Base-by-base conservation (phyloP, 345 rosid genomes). In the Hirschfeldia incana region DNA sequence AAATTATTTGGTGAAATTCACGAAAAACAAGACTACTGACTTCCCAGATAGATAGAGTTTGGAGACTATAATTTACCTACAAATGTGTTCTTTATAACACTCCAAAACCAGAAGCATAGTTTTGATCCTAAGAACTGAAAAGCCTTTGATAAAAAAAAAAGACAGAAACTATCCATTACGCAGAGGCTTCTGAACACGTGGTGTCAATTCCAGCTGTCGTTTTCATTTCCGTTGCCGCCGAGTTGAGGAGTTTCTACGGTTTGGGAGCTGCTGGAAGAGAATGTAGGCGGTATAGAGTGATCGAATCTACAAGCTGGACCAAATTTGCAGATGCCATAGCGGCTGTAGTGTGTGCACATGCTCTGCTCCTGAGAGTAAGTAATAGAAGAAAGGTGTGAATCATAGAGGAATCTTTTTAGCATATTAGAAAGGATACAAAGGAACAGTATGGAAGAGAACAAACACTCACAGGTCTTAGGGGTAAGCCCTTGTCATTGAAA, bases 301-400 rank as follows among this genome's bases (percentile, higher is more conserved):
- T 81, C 83, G 33, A 81, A 81, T 87, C 86, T 93, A 84, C 99
- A 93, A 39, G 97, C 93, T 69, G 98, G 98, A 16, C 99, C 99
- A 66, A 89, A 96, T 85, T 93, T 96, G 90, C 98, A 93, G 72
- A 93, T 92, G 67, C 98, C 99, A 78, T 93, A 93, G 66, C 97
- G 91, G 81, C 89, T 93, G 86, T 90, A 96, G 85, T 96, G 80
- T 5, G 90, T 72, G 82, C 99, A 95, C 74, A 89, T 69, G 66
- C 63, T 84, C 80, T 95, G 93, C 74, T 87, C 98, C 99, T 95
- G 89, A 55, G 81, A 72, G 65, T 59, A 51, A 16, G 51, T 55
- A 27, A 49, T 21, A 28, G 13, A 44, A 69, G 53, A 61, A 16
- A 61, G 39, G 16, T 67, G 67, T 67, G 33, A 67, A 28, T 16